A percentile compares a stretch with the other conserved stretches of the same genome.
These are phyloP conservation scores for Zymoseptoria passerinii DNA, from an alignment of 2,329 filamentous ascomycete genomes.

Conservation along the genomic window DNA sequence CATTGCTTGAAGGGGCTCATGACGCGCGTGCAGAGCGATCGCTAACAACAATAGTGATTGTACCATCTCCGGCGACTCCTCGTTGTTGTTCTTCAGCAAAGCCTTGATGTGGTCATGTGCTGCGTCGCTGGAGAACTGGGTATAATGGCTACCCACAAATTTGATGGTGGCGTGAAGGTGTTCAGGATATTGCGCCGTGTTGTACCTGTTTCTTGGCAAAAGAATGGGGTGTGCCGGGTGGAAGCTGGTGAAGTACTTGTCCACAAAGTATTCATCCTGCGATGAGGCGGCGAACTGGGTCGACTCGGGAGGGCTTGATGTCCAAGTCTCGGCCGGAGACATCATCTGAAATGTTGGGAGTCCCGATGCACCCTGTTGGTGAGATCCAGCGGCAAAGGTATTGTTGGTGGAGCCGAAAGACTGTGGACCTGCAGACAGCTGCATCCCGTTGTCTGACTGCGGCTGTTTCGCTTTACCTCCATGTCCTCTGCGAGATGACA, in stretches of 20 bases:
- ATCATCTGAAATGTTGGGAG: conserved; percentile 28
- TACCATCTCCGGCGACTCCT: conserved; percentile 46
- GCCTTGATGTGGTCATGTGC: conserved; percentile 42
- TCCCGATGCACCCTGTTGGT: conserved; percentile 13
- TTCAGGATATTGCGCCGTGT: conserved; percentile 34
- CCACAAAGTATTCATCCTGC: conserved; percentile 37
- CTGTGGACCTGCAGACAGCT: too few species aligned
- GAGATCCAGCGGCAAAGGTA: too few species aligned
- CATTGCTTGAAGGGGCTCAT: conserved; percentile 60
- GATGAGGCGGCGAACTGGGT: conserved; percentile 38
- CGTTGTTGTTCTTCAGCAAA: conserved; percentile 37
- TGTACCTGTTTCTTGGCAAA: conserved; percentile 39
- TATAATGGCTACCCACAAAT: conserved; percentile 49
- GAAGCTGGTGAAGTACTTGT: conserved; percentile 50
- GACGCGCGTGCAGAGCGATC: conserved; percentile 69
- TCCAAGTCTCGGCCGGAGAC: conserved; percentile 34
- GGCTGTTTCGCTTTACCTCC: conserved; percentile 33
- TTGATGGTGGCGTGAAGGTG: conserved; percentile 49
- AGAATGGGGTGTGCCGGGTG: conserved; percentile 50
- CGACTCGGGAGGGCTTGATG: conserved; percentile 36
- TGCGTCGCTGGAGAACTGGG: conserved; percentile 29
- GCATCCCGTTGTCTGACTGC: not conserved
- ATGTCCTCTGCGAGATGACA: conserved; percentile 66
- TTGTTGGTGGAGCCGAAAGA: too few species aligned
- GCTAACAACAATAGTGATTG: conserved; percentile 72